Conservation (phyloP, 768 basidiomycete genomes). For the Mycena chlorophos region DNA sequence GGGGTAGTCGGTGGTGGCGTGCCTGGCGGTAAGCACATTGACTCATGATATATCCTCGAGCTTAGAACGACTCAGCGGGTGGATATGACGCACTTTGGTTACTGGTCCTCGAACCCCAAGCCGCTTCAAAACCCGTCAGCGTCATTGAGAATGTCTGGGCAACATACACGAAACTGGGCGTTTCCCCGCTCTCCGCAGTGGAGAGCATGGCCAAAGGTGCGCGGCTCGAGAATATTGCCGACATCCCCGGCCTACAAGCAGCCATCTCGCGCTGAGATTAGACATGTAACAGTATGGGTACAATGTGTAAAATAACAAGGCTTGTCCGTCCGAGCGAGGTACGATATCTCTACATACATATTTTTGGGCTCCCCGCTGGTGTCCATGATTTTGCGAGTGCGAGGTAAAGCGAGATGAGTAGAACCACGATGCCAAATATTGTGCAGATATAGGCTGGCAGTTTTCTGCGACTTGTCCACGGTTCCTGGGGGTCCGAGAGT, state of each 20-base stretch:
- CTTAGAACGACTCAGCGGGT: conserved; percentile 62
- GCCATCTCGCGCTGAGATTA: conserved; percentile 29
- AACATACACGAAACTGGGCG: conserved; percentile 57
- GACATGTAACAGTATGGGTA: neutral
- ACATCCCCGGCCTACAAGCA: conserved; percentile 54
- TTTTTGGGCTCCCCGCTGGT: conserved; percentile 65
- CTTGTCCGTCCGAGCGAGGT: conserved; percentile 18
- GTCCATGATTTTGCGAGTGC: conserved; percentile 81
- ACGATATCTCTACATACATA: conserved; percentile 64
- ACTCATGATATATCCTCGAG: neutral
- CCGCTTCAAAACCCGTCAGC: conserved; percentile 51
- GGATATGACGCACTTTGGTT: conserved; percentile 98
- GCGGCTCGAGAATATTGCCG: conserved; percentile 58
- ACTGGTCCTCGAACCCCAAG: conserved; percentile 67
- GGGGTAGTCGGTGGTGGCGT: conserved; percentile 95
- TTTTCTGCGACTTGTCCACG: conserved; percentile 71
- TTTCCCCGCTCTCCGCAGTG: conserved; percentile 69
- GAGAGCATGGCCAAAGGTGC: conserved; percentile 72
- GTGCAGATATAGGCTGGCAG: conserved; percentile 75
- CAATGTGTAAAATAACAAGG: conserved; percentile 23
- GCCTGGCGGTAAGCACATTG: conserved; percentile 74
- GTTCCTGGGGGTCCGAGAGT: conserved; percentile 53
- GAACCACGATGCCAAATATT: conserved; percentile 72
- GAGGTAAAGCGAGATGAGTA: conserved; percentile 74
- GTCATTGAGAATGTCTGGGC: conserved; percentile 73